Conservation (phyloP, 768 basidiomycete species). For the Dacryopinax primogenitus region DNA sequence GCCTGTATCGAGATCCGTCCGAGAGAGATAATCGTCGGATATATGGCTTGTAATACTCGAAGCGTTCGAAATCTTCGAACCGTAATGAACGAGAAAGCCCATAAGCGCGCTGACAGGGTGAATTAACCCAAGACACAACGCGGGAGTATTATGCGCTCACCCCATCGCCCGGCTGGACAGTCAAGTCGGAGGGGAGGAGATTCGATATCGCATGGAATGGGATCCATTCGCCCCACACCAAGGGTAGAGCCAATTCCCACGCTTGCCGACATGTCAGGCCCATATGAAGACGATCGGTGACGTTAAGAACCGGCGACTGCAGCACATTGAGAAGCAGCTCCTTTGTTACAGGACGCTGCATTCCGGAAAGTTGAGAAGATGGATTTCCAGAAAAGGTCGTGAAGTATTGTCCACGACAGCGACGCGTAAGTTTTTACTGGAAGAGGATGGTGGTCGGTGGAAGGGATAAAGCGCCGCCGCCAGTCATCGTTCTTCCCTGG, state of each 20-base stretch:
- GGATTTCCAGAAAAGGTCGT: background rate
- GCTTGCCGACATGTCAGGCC: background rate
- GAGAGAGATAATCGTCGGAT: background rate
- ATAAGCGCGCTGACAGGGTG: background rate
- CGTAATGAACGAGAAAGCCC: background rate
- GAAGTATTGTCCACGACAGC: no score
- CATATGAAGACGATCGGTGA: background rate
- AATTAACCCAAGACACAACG: background rate
- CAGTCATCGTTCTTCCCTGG: no score
- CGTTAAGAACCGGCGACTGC: background rate
- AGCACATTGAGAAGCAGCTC: background rate
- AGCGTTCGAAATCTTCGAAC: background rate
- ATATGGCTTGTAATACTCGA: conserved; percentile 1
- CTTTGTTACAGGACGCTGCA: background rate
- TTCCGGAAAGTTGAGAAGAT: background rate
- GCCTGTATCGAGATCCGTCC: background rate
- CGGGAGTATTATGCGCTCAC: background rate
- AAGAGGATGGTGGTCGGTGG: no score
- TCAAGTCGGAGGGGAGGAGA: background rate
- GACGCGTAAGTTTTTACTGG: no score
- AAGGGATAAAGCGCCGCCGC: no score
- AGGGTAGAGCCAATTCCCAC: background rate
- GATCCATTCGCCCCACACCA: background rate
- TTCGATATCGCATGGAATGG: background rate
- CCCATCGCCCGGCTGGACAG: background rate